Base-by-base conservation (phyloP, 257 asterid species). In the Plantago major region DNA sequence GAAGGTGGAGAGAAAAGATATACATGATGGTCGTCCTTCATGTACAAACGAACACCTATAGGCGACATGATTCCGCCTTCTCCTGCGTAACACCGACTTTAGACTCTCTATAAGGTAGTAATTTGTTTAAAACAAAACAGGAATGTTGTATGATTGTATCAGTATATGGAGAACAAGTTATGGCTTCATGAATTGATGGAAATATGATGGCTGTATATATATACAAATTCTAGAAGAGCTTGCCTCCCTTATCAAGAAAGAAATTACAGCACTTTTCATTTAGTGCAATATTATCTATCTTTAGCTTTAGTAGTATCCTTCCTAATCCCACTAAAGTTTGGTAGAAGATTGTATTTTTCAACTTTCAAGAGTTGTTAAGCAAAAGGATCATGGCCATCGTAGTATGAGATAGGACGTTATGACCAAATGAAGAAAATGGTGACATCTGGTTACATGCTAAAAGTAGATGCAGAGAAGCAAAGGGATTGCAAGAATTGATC, bases 11-110 rank as follows among this genome's bases (percentile, higher is more conserved):
- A 3, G 15, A 45, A 54, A n/a, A 40, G 40, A 62, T 48, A 73
- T 74, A 84, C 96, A 77, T 86, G 74, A 42, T 67, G 89, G 69
- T 89, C 85, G 69, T 89, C 85, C 64, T 81, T 84, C 58, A 89
- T 58, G 37, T 52, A 65, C 75, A 83, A 76, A 68, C 79, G 73
- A 65, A 84, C 93, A 50, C 89, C 90, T 15, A 49, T 42, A 38
- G 82, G 84, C 17, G 94, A 55, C 95, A 89, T 89, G 65, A 47
- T 44, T 76, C 78, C 85, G 55, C 11, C 69, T 22, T 22, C 26
- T 57, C 67, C 58, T 53, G 58, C 42, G 28, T 5, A 53, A 53
- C 58, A 53, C 28, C 42, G 15, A 62, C 45, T 16, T 46, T 50
- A 59, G n/a, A 54, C 63, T 47, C 46, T 17, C 62, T 53, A 45